Base-by-base conservation (phyloP, 176 grass and related monocot species). In the Zea luxurians region DNA sequence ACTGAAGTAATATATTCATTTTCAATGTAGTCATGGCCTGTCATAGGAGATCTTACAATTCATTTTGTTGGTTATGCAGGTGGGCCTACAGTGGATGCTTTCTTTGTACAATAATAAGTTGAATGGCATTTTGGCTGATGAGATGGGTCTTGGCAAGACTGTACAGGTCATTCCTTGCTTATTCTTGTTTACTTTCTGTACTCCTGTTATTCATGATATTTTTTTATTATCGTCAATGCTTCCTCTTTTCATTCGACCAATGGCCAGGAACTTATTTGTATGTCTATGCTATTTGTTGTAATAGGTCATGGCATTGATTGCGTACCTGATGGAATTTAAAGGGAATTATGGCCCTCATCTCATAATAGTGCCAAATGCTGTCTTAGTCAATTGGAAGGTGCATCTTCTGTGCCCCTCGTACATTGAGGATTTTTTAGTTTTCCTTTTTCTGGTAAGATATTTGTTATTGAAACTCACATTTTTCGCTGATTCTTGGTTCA, bases 61-160 rank as follows among this genome's bases (percentile, higher is more conserved):
- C 38, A 10, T 76, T 71, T 79, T 76, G 13, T 46, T 79, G 43
- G 4, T 78, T 80, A 46, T 87, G 16, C 74, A 99, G 96, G 96
- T 99, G 69, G 96, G 96, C 17, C 88, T 99, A 49, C 96, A 99
- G 58, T 99, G 96, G 96, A 99, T 99, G 96, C 96, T 99, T 80
- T 99, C 96, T 35, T 82, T 99, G 82, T 99, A 99, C 80, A 99
- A 99, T 78, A 99, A 99, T 78, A 99, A 99, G 72, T 71, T 99
- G 86, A 99, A 99, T 77, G 96, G 96, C 64, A 99, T 99, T 88
- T 93, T 99, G 78, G 96, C 96, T 70, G 96, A 99, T 88, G 96
- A 99, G 90, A 99, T 99, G 96, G 96, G 96, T 87, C 96, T 99
- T 71, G 96, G 96, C 73, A 99, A 99, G 88, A 99, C 96, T 79